These are phyloP conservation scores for Pichia sp. DNA, from an alignment of 1,139 yeast species.

Conservation along the genomic window DNA sequence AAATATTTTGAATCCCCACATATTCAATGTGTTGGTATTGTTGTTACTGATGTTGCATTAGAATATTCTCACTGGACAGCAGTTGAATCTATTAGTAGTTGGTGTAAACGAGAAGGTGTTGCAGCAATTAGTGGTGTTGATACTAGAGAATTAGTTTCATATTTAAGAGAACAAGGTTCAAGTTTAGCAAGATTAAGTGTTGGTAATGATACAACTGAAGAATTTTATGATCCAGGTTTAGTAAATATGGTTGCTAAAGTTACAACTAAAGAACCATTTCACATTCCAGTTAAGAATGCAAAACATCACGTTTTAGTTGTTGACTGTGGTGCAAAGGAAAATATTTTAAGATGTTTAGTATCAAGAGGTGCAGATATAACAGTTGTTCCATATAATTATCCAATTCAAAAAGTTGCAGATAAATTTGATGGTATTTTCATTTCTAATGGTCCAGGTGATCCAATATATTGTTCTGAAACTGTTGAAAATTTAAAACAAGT, in stretches of 20 bases:
- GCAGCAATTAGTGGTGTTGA: constrained; percentile 97
- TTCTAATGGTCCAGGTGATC: constrained; percentile 98
- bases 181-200: constrained; percentile 84
- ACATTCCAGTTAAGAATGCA: constrained; percentile 61
- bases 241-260: constrained; percentile 90
- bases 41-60: constrained; percentile 92
- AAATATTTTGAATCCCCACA: constrained; percentile 88
- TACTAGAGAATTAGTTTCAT: constrained; percentile 88
- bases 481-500: constrained; percentile 68
- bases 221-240: constrained; percentile 87
- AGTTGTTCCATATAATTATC: constrained; percentile 93
- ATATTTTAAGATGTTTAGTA: constrained; percentile 86
- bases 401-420: constrained; percentile 83
- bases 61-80: constrained; percentile 99
- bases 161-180: constrained; percentile 92
- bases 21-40: constrained; percentile 91
- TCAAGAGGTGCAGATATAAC: constrained; percentile 94
- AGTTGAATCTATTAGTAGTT: constrained; percentile 85
- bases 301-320: constrained; percentile 82
- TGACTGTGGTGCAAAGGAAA: constrained; percentile 98
- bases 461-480: constrained; percentile 84
- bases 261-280: constrained; percentile 93
- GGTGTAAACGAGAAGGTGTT: constrained; percentile 96
- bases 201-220: constrained; percentile 86
- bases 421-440: constrained; percentile 92